phyloP scores from a whole-genome alignment of 306 rosid genomes.

The Quercus berberidifolia region DNA sequence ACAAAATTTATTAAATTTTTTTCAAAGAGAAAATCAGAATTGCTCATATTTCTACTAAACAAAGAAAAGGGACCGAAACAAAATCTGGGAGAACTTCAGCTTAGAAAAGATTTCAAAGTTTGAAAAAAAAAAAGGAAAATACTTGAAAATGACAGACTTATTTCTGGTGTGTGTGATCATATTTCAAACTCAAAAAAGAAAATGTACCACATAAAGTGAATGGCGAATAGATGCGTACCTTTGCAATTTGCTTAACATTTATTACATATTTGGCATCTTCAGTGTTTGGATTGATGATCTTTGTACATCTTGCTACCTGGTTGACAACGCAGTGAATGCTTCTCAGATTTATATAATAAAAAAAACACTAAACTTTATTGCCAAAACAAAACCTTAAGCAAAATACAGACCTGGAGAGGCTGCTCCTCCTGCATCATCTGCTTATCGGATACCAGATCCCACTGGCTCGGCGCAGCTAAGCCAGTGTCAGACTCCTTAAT shows the following conservation, averaged over 20 bases:
- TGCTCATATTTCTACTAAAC: neutral
- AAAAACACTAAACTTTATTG: neutral
- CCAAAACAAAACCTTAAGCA: neutral
- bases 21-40: neutral
- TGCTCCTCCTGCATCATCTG: slow-evolving; percentile 99
- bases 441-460: slow-evolving; percentile 99
- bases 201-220: neutral
- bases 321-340: slow-evolving; percentile 22
- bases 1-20: neutral
- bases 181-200: neutral
- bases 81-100: neutral
- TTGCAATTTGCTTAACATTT: slow-evolving; percentile 96
- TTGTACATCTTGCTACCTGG: slow-evolving; percentile 97
- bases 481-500: slow-evolving; percentile 99
- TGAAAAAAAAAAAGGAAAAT: neutral
- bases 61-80: neutral
- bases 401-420: slow-evolving; percentile 79
- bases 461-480: slow-evolving; percentile 97
- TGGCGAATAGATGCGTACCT: slow-evolving; percentile 36
- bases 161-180: neutral
- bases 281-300: slow-evolving; percentile 93
- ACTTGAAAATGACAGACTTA: neutral
- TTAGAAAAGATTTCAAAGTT: neutral
- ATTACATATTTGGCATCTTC: slow-evolving; percentile 98
- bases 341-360: neutral